Base-by-base conservation (phyloP, 2,329 filamentous ascomycete genomes). In the Grosmannia clavigera region DNA sequence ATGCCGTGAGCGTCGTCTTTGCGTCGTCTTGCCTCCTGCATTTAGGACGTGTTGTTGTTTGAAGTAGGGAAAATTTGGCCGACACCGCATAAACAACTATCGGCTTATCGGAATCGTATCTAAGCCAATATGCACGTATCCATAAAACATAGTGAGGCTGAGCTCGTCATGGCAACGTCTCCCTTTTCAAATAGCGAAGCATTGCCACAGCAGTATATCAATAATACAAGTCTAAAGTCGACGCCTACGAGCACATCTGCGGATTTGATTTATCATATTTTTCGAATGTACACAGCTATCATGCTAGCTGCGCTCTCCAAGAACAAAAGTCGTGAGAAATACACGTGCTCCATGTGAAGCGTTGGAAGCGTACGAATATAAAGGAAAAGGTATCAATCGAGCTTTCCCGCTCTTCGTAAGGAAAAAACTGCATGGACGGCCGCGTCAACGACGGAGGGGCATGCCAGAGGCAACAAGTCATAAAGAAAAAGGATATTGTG, bases 311-410 rank as follows among this genome's bases (percentile, higher is more conserved):
- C 14, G 16, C 19, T 35, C 27, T 46, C 55, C 22, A 31, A 22
- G 14, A 10, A 27, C 25, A 38, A 55, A 22, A 33, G 16, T 58
- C 56, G 29, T 58, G 19, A 51, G 43, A 43, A n/a, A 27, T 43
- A 43, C 46, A 58, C 29, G 48, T 51, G 57, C 50, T 51, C 35
- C 5, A 16, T 46, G n/a, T 50, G 40, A 35, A 57, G 43, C 43
- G 43, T 46, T 14, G 12, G 29, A 31, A 40, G 22, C 29, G 29
- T 33, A 58, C 3, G 38, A 35, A 52, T 11, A 58, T 51, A 33
- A 58, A 58, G 27, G 33, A 58, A 58, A 27, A 52, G 57, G 50
- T 52, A 58, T 58, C 46, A 52, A 48, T 29, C 27, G 40, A 57
- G 55, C 38, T 25, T 58, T 52, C 50, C 52, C 38, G 55, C 27